These are phyloP conservation scores for Metschnikowia anglica DNA, from an alignment of 805 yeast species.

Conservation along the genomic window DNA sequence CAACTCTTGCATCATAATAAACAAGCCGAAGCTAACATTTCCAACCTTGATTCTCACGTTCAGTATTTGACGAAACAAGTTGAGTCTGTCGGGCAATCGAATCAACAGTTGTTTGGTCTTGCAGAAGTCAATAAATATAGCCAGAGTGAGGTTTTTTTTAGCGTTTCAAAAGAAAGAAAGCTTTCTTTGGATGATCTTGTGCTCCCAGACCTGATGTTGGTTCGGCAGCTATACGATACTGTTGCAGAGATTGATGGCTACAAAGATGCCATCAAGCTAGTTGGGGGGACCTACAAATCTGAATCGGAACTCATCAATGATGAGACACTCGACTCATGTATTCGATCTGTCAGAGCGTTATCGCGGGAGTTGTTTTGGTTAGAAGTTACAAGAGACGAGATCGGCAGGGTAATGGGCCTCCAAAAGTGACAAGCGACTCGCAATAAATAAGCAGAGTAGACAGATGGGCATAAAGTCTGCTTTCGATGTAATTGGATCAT, in stretches of 20 bases:
- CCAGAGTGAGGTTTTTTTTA: constrained; percentile 19
- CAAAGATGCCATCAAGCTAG: constrained; percentile 60
- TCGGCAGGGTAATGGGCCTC: constrained; percentile 24
- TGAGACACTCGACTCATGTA: constrained; percentile 32
- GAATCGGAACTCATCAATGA: constrained; percentile 37
- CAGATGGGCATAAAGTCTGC: too few species aligned
- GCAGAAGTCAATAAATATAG: constrained; percentile 27
- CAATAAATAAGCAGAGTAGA: too few species aligned
- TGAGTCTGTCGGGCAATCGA: constrained; percentile 23
- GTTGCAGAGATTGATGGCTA: constrained; percentile 68
- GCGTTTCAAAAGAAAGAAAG: constrained; percentile 7
- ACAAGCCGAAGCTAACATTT: constrained; percentile 38
- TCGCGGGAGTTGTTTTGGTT: constrained; percentile 45
- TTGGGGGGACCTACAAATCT: constrained; percentile 48
- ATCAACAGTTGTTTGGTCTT: constrained; percentile 26
- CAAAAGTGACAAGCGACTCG: too few species aligned
- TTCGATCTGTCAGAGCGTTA: constrained; percentile 35
- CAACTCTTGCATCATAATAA: constrained; percentile 37
- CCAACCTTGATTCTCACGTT: constrained; percentile 31
- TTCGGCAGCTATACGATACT: constrained; percentile 59
- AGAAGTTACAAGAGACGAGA: constrained; percentile 35
- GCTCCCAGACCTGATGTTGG: constrained; percentile 40
- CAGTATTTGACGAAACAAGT: constrained; percentile 30
- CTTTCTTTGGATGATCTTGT: constrained; percentile 36
- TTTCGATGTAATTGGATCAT: too few species aligned